These are phyloP conservation scores for Limonium bicolor DNA, from an alignment of 148 eudicot species.

Conservation along the genomic window DNA sequence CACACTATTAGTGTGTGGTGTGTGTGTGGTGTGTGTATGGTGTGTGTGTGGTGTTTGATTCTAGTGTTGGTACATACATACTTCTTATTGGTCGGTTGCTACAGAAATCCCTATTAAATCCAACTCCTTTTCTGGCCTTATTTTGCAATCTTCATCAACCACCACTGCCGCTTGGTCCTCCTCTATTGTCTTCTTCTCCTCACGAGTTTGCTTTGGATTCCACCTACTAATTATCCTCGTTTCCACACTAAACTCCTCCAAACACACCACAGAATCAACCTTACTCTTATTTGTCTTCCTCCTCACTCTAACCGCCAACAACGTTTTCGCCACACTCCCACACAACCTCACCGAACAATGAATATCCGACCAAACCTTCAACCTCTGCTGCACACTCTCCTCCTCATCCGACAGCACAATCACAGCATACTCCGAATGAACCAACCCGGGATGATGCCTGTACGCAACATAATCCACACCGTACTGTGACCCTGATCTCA, in stretches of 20 bases:
- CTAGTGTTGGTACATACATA: too few species aligned
- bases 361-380: slow-evolving; percentile 65
- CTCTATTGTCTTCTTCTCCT: too few species aligned
- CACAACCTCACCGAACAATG: slow-evolving; percentile 61
- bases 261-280: slow-evolving; percentile 20
- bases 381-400: slow-evolving; percentile 15
- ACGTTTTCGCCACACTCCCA: slow-evolving; percentile 74
- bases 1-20: too few species aligned
- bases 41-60: too few species aligned
- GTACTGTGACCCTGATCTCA: slow-evolving; percentile 59
- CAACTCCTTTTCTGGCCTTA: too few species aligned
- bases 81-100: too few species aligned
- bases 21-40: too few species aligned
- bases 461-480: slow-evolving; percentile 83
- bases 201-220: slow-evolving; percentile 52
- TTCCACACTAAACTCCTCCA: slow-evolving; percentile 25
- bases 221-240: slow-evolving; percentile 47
- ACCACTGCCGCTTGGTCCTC: too few species aligned
- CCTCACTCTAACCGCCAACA: slow-evolving; percentile 32
- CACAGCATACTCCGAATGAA: slow-evolving; percentile 75
- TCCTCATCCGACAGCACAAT: slow-evolving; percentile 35
- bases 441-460: slow-evolving; percentile 64
- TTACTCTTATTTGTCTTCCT: slow-evolving; percentile 5
- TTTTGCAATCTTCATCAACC: too few species aligned
- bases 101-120: too few species aligned